Percentiles rank a stretch among this genome's conserved stretches.
phyloP scores from a whole-genome alignment of 805 yeast species.

The Candida palmyrensis region DNA sequence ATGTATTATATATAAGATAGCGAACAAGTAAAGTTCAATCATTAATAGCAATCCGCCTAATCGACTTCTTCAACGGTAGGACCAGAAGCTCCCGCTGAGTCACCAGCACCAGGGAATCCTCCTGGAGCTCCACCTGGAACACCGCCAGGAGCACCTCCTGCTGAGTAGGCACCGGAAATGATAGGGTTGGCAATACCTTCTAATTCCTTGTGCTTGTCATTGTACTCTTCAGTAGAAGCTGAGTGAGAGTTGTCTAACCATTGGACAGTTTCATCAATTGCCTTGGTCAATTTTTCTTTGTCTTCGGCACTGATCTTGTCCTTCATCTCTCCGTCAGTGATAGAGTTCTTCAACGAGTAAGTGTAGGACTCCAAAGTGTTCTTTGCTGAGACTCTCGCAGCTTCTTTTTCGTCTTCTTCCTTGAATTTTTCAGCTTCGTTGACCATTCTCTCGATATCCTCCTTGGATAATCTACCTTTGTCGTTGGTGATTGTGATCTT shows the following conservation, averaged over 20 bases:
- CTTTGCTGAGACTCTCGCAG: conserved; percentile 83
- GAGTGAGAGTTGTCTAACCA: conserved; percentile 37
- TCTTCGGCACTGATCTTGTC: conserved; percentile 37
- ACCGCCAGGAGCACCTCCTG: conserved; percentile 21
- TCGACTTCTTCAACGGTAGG: conserved; percentile 41
- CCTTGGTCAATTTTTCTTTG: conserved; percentile 49
- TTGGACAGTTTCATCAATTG: conserved; percentile 35
- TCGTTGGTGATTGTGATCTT: conserved; percentile 90
- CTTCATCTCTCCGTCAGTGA: conserved; percentile 42
- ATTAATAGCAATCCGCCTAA: conserved; percentile 12
- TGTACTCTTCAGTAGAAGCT: conserved; percentile 37
- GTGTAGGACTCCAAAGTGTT: conserved; percentile 87
- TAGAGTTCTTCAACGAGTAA: conserved; percentile 71
- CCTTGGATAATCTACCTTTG: conserved; percentile 90
- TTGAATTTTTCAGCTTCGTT: conserved; percentile 95
- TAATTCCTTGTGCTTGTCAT: conserved; percentile 37
- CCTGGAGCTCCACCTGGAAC: conserved; percentile 25
- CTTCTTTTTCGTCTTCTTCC: conserved; percentile 80
- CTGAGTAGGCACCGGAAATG: conserved; percentile 29
- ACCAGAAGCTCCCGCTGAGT: conserved; percentile 32
- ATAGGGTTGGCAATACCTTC: conserved; percentile 37
- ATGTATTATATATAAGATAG: not conserved
- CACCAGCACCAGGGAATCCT: conserved; percentile 23
- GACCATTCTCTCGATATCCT: conserved; percentile 95
- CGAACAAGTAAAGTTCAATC: not conserved